Base-by-base conservation (phyloP, 1,284 basidiomycete species). In the Phylloboletellus chloephorus region DNA sequence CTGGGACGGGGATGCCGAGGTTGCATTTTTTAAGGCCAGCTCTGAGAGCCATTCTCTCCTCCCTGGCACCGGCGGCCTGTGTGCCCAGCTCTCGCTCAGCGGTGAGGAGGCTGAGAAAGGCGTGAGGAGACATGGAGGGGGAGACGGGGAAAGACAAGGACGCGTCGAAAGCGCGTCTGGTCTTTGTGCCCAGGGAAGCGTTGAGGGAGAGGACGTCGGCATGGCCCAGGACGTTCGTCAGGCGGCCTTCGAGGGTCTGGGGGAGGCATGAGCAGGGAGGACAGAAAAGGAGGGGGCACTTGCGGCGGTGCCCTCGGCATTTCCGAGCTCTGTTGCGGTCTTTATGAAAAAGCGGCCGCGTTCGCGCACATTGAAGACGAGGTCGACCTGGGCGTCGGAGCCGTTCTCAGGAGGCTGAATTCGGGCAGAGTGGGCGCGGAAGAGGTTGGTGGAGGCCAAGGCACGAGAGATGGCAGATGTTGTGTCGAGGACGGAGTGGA, bases 281-380 rank as follows among this genome's bases (percentile, higher is more conserved):
- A 12, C 5, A 23, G 31, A 43, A 16, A 45, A 31, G 19, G 36
- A 4, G 20, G 23, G n/a, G 25, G n/a, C 24, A 76, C 86, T 58
- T 58, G 89, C 90, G 16, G 88, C 90, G 40, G 72, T 90, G 7
- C 91, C 95, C 63, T 98, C 95, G 38, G 87, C 88, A 43, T 96
- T 92, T 7, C 96, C 96, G 4, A 98, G 73, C 57, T 98, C 93
- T 1, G 95, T 98, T 2, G 88, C 79, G 1, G 84, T 91, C 54
- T 88, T 92, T 16, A 95, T 60, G 54, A 80, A 93, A 52, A 86
- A 80, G 22, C 88, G 68, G 1, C 89, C 82, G 37, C 78, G 78
- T 60, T 96, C 93, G 31, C 76, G 75, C 9, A 90, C 77, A 28
- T 74, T 72, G 56, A 96, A 77, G 0, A 96, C 76, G 28, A 98